A percentile compares a stretch with the other conserved stretches of the same genome.
These are phyloP conservation scores for Trichocomaceae sp. DNA, from an alignment of 2,329 filamentous ascomycete genomes.

Conservation along the genomic window DNA sequence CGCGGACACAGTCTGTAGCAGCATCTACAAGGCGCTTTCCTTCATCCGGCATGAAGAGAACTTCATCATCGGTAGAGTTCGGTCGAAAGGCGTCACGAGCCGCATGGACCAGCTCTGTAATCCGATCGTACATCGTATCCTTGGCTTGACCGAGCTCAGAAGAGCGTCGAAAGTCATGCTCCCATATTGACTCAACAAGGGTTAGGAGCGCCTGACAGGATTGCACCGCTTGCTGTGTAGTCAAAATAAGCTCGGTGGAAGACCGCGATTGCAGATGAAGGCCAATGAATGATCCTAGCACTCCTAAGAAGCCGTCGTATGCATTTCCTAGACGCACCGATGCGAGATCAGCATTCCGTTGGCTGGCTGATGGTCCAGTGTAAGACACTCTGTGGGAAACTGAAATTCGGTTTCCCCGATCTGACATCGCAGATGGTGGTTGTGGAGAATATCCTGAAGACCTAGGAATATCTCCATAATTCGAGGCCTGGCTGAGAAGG, in stretches of 20 bases:
- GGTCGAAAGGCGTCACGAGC: slow-evolving; percentile 71
- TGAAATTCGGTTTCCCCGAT: slow-evolving; percentile 44
- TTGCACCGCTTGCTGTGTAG: slow-evolving; percentile 74
- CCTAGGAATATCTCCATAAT: slow-evolving; percentile 18
- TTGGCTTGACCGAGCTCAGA: slow-evolving; percentile 63
- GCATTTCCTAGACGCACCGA: slow-evolving; percentile 73
- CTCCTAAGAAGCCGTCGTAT: slow-evolving; percentile 83
- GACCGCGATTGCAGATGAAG: slow-evolving; percentile 90
- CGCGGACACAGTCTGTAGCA: slow-evolving; percentile 80
- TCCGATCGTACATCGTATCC: slow-evolving; percentile 68
- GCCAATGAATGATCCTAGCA: slow-evolving; percentile 89
- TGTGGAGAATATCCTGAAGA: background rate
- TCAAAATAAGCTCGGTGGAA: slow-evolving; percentile 70
- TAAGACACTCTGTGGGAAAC: slow-evolving; percentile 70
- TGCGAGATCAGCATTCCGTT: slow-evolving; percentile 65
- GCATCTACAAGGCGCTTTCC: slow-evolving; percentile 68
- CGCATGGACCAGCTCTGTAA: slow-evolving; percentile 72
- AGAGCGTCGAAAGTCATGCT: slow-evolving; percentile 64
- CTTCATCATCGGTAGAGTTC: slow-evolving; percentile 62
- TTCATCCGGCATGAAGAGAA: slow-evolving; percentile 73
- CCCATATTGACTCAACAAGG: slow-evolving; percentile 75
- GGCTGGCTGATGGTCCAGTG: slow-evolving; percentile 58
- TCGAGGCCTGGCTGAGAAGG: slow-evolving; percentile 24
- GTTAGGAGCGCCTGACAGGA: slow-evolving; percentile 73
- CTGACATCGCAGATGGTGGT: slow-evolving; percentile 25